Conservation (phyloP, 2,329 filamentous ascomycete species). For the Trichoderma sp. region DNA sequence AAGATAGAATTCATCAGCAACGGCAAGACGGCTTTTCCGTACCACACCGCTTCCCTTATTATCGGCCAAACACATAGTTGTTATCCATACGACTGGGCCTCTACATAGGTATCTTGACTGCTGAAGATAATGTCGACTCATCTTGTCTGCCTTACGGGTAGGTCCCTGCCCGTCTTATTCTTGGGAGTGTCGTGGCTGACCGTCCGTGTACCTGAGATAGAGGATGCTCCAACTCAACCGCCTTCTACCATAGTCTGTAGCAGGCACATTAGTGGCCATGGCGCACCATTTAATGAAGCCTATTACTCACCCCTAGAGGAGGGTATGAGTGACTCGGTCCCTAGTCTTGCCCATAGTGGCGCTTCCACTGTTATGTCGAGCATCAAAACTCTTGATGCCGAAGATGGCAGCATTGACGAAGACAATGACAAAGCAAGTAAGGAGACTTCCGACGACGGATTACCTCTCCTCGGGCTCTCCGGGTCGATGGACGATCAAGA, state of each 20-base stretch:
- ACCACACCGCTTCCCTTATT: no score
- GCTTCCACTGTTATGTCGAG: not conserved
- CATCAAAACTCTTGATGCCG: not conserved
- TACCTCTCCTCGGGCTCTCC: not conserved
- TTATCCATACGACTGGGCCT: no score
- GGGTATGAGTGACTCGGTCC: not conserved
- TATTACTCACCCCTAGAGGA: not conserved
- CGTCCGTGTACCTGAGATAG: not conserved
- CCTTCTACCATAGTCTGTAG: not conserved
- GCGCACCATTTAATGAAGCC: not conserved
- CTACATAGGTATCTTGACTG: no score
- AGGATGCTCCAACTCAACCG: not conserved
- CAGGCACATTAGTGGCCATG: not conserved
- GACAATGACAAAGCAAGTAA: not conserved
- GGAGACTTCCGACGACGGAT: not conserved
- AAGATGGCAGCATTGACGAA: not conserved
- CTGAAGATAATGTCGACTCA: no score
- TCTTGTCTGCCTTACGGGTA: no score
- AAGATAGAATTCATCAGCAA: no score
- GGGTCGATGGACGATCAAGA: not conserved
- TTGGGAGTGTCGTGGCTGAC: not conserved
- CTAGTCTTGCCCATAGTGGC: not conserved
- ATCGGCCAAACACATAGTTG: no score
- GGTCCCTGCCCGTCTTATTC: no score
- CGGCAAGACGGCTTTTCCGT: no score